These are phyloP conservation scores for Petunia axillaris DNA, from an alignment of 257 asterid species.

Conservation along the genomic window DNA sequence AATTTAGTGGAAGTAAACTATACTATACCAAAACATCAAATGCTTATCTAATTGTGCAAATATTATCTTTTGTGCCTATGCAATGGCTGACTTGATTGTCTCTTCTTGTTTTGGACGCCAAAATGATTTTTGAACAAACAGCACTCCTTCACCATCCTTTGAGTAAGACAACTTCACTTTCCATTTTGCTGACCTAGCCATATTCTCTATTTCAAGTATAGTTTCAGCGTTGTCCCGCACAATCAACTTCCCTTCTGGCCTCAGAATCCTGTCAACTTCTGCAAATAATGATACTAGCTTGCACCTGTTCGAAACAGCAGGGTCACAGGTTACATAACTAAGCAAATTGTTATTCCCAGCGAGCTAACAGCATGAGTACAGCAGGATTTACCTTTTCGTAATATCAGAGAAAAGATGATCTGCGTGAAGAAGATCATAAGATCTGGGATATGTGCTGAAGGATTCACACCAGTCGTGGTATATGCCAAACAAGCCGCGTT, in stretches of 20 bases:
- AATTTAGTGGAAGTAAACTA: constrained; percentile 20
- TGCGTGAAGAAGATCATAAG: constrained; percentile 34
- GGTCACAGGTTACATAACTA: neutral
- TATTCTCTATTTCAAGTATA: constrained; percentile 29
- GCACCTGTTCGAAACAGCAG: constrained; percentile 22
- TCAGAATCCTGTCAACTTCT: constrained; percentile 34
- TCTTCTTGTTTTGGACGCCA: constrained; percentile 33
- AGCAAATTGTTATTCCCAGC: neutral
- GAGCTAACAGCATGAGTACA: neutral
- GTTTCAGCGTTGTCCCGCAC: constrained; percentile 34
- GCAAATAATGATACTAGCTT: constrained; percentile 25
- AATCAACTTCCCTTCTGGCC: constrained; percentile 32
- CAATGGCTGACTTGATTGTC: constrained; percentile 28
- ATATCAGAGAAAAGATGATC: constrained; percentile 33
- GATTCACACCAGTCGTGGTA: constrained; percentile 38
- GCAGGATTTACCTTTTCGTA: constrained; percentile 24
- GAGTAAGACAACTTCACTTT: constrained; percentile 30
- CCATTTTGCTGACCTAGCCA: constrained; percentile 30
- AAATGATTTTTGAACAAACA: constrained; percentile 29
- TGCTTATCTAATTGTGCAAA: constrained; percentile 6
- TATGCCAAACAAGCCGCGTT: constrained; percentile 34
- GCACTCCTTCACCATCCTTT: constrained; percentile 31
- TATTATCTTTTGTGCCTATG: constrained; percentile 11
- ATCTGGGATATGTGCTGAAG: constrained; percentile 35
- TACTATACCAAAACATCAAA: constrained; percentile 4